A percentile compares a stretch with the other conserved stretches of the same genome.
Conservation (phyloP, 331 rosid species). For the Erythrophleum ivorense region DNA sequence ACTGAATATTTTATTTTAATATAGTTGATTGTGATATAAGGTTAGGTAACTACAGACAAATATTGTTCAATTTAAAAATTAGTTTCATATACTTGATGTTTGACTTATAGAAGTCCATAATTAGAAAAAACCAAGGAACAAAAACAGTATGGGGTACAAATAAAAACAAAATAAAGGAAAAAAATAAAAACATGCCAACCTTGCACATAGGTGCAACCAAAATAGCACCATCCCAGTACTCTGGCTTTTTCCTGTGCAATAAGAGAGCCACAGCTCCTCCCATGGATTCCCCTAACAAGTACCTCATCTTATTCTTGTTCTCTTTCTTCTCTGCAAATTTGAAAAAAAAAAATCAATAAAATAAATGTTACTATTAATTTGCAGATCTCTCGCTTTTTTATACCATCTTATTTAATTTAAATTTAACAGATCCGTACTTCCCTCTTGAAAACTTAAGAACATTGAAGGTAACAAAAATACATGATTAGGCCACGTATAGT, state of each 20-base stretch:
- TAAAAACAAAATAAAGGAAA: background rate
- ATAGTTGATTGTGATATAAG: background rate
- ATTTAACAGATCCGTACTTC: too few relatives aligned
- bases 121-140: background rate
- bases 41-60: background rate
- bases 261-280: conserved; percentile 90
- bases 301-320: conserved; percentile 69
- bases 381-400: too few relatives aligned
- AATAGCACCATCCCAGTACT: conserved; percentile 87
- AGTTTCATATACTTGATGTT: background rate
- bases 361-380: background rate
- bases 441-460: too few relatives aligned
- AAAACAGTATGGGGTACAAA: background rate
- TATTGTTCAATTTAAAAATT: background rate
- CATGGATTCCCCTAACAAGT: conserved; percentile 89
- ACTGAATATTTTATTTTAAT: background rate
- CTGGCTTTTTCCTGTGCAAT: conserved; percentile 67
- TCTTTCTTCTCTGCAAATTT: conserved; percentile 55
- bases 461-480: too few relatives aligned
- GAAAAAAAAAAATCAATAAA: too few relatives aligned
- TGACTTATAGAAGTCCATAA: too few relatives aligned
- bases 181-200: conserved; percentile 44
- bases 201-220: conserved; percentile 98
- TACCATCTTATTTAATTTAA: too few relatives aligned
- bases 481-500: too few relatives aligned